These are phyloP conservation scores for Termitomyces sp. DNA, from an alignment of 768 basidiomycete species.

Conservation along the genomic window DNA sequence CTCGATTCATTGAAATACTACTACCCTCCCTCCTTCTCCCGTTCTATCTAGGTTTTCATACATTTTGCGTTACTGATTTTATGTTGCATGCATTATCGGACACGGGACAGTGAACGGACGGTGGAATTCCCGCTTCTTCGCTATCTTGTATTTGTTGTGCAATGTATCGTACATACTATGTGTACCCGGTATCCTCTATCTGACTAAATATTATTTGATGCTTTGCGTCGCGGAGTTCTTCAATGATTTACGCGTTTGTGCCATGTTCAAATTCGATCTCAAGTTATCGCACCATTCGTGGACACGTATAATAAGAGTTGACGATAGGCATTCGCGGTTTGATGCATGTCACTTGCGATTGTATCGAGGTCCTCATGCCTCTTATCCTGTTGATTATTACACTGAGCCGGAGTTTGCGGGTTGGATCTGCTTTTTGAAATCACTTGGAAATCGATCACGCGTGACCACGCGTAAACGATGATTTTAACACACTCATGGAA, in stretches of 20 bases:
- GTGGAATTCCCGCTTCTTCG: constrained; percentile 45
- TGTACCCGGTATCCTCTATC: background rate
- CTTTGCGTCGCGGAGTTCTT: background rate
- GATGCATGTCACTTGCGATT: too few relatives aligned
- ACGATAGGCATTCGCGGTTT: too few relatives aligned
- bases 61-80: constrained; percentile 8
- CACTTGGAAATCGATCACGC: too few relatives aligned
- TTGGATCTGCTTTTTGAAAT: too few relatives aligned
- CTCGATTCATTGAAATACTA: background rate
- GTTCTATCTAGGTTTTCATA: constrained; percentile 11
- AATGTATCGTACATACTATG: constrained; percentile 15
- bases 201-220: background rate
- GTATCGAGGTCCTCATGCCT: too few relatives aligned
- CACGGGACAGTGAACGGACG: constrained; percentile 54
- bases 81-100: constrained; percentile 25
- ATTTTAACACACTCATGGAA: background rate
- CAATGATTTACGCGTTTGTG: too few relatives aligned
- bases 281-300: too few relatives aligned
- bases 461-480: background rate
- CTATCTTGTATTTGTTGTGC: constrained; percentile 45
- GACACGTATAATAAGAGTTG: too few relatives aligned
- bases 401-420: too few relatives aligned
- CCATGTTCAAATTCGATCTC: background rate
- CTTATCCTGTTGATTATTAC: too few relatives aligned
- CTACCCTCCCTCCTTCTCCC: background rate